Evolutionary conservation across 2,329 filamentous ascomycete genomes (phyloP).

Genomic region (Colletotrichum gigasporum): DNA sequence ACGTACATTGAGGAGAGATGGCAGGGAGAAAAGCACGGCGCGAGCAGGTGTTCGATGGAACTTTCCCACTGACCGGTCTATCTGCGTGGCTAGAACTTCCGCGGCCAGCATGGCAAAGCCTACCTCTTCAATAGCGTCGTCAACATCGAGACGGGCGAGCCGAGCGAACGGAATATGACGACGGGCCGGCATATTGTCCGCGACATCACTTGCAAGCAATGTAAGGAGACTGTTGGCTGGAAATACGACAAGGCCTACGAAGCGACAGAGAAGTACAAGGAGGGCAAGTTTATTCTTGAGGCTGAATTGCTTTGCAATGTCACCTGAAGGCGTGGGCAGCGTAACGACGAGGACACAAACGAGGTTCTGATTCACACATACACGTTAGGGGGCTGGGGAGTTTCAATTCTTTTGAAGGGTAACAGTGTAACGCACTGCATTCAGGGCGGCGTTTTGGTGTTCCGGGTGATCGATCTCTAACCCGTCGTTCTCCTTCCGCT

Average conservation of each 20-base stretch:
- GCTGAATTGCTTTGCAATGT: constrained; percentile 89
- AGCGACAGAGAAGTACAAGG: constrained; percentile 94
- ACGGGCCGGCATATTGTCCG: constrained; percentile 94
- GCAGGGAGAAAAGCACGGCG: background rate
- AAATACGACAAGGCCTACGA: constrained; percentile 99
- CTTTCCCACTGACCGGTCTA: background rate
- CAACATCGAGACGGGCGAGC: constrained; percentile 84
- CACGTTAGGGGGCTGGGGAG: background rate
- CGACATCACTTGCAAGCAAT: constrained; percentile 91
- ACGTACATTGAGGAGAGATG: background rate
- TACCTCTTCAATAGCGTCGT: constrained; percentile 96
- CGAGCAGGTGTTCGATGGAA: background rate
- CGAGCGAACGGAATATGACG: constrained; percentile 97
- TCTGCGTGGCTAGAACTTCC: constrained; percentile 78
- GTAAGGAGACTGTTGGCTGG: constrained; percentile 94
- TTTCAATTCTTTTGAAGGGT: background rate
- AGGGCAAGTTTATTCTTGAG: constrained; percentile 97
- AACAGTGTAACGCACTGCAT: background rate
- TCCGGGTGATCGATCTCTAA: no score
- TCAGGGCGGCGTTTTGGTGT: background rate
- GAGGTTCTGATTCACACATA: background rate
- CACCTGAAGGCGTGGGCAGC: constrained; percentile 48
- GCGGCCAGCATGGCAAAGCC: constrained; percentile 96
- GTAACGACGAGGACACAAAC: no score
- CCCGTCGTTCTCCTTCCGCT: no score